Conservation (phyloP, 805 yeast genomes). For the Candida nemodendra region DNA sequence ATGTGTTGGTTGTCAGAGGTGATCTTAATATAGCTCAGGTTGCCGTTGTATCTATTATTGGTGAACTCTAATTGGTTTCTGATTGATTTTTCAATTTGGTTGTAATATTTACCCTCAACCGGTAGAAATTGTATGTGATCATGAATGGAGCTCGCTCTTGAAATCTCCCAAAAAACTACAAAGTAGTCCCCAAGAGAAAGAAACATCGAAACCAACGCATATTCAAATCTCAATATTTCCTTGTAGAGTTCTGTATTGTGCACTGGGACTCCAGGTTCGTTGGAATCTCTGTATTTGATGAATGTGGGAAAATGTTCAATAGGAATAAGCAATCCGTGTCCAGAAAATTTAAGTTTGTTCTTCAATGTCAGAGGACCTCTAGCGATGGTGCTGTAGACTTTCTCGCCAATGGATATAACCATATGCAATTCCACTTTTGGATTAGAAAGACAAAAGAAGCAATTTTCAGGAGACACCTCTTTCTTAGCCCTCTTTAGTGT, state of each 20-base stretch:
- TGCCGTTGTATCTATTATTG: conserved; percentile 45
- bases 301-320: conserved; percentile 63
- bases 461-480: conserved; percentile 54
- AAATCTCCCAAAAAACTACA: conserved; percentile 69
- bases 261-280: conserved; percentile 23
- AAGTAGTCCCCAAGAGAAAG: conserved; percentile 37
- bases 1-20: conserved; percentile 20
- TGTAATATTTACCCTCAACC: conserved; percentile 37
- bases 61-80: conserved; percentile 43
- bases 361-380: conserved; percentile 79
- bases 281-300: conserved; percentile 25
- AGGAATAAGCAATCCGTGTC: conserved; percentile 81
- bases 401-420: conserved; percentile 71
- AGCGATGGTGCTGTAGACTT: conserved; percentile 70
- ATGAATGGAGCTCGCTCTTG: conserved; percentile 64
- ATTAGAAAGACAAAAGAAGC: conserved; percentile 84
- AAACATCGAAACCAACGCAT: conserved; percentile 51
- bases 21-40: conserved; percentile 41
- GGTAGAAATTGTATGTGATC: conserved; percentile 78
- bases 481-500: conserved; percentile 29
- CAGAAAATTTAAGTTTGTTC: conserved; percentile 55
- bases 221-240: conserved; percentile 50
- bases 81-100: conserved; percentile 45
- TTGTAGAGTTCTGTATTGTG: conserved; percentile 34
- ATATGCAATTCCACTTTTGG: conserved; percentile 76